These are phyloP conservation scores for Suhomyces anneliseae DNA, from an alignment of 1,139 yeast species.

Conservation along the genomic window DNA sequence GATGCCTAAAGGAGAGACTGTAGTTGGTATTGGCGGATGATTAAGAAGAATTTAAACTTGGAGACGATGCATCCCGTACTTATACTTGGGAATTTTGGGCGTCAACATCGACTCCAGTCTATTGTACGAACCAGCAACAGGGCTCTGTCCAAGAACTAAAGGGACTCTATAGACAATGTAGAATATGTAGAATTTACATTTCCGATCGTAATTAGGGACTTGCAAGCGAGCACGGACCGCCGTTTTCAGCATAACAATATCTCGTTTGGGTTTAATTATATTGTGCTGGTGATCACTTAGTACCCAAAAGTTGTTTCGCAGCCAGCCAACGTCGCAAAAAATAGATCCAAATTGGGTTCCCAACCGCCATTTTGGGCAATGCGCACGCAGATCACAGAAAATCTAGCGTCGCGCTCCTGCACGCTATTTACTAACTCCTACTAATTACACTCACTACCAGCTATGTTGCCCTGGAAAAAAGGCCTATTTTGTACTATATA, in stretches of 20 bases:
- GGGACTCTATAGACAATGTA: background rate
- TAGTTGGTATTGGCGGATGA: background rate
- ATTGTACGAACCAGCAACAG: background rate
- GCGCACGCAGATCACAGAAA: no score
- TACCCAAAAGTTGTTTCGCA: background rate
- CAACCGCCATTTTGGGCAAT: background rate
- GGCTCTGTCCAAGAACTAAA: no score
- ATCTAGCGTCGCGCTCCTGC: background rate
- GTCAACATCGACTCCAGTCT: background rate
- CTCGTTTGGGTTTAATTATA: background rate
- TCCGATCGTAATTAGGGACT: background rate
- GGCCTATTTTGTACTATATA: no score
- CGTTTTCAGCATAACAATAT: background rate
- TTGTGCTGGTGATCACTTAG: background rate
- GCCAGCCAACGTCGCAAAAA: conserved; percentile 1
- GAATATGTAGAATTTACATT: background rate
- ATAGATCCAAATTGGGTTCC: background rate
- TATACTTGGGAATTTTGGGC: background rate
- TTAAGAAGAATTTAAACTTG: background rate
- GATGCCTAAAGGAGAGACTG: conserved; percentile 6
- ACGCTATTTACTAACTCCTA: background rate
- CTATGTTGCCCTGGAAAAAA: no score
- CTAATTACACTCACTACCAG: no score
- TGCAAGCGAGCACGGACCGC: background rate
- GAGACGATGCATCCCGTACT: conserved; percentile 2